Base-by-base conservation (phyloP, 352 stramenopile species). In the Pythium periplocum region DNA sequence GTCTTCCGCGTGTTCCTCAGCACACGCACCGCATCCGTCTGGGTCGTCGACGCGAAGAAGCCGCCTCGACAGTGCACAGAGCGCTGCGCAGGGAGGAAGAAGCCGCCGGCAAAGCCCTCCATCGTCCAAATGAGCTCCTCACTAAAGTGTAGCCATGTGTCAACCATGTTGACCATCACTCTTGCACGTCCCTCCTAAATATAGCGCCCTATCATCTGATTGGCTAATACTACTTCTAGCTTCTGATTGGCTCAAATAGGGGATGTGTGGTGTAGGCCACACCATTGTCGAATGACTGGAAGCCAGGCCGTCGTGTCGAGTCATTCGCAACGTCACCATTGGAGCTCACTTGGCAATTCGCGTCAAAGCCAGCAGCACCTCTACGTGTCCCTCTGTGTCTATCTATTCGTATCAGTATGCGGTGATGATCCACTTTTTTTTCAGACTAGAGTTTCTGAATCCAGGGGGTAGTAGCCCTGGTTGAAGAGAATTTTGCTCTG, bases 381-480 rank as follows among this genome's bases (percentile, higher is more conserved):
- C 17, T 26, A 26, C 17, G 17, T 26, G 17, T 26, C 17, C 0
- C 17, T 26, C 17, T 26, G 17, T 26, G 17, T 26, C 17, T 26
- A 26, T 26, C 17, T 26, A 26, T 26, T 26, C 17, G 17, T 26
- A 35, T 11, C 4, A 9, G 62, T 80, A 78, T 88, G 78, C 79
- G 69, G 71, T 90, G 82, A 93, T 75, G 82, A 93, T 78, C 66
- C 55, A 71, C 63, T 52, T 68, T 71, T 87, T 79, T 90, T 90
- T 93, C 82, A 93, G 79, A 93, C 80, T 93, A 93, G 79, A 93
- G 82, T 93, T 93, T 90, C 82, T 90, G 79, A 93, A 87, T 75
- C 73, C 69, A 66, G 69, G 81, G 72, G 78, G 79, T 93, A 90
- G 82, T 93, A 93, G 82, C 79, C 79, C 59, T 73, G 66, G 77